A percentile compares a stretch with the other conserved stretches of the same genome.
phyloP scores from a whole-genome alignment of 768 basidiomycete genomes.

The Mycena galopus region DNA sequence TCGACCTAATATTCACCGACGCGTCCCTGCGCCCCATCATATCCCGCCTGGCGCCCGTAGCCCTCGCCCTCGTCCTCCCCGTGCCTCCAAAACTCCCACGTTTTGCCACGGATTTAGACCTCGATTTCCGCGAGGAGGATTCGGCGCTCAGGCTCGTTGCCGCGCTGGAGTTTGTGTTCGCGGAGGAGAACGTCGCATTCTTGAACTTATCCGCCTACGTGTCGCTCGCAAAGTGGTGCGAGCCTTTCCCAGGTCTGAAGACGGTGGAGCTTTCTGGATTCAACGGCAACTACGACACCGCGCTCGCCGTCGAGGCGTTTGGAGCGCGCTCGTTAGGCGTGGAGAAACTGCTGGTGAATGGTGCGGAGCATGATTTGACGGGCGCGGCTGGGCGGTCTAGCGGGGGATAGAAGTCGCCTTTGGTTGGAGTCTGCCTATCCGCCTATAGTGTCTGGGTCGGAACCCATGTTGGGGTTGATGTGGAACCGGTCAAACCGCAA shows the following conservation, averaged over 20 bases:
- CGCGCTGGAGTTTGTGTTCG: constrained; percentile 29
- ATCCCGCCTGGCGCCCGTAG: constrained; percentile 19
- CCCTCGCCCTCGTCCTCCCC: constrained; percentile 26
- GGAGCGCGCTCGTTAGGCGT: neutral
- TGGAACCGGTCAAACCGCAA: too few relatives aligned
- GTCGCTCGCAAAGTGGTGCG: constrained; percentile 19
- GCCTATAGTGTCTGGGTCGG: too few relatives aligned
- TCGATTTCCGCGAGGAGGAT: constrained; percentile 20
- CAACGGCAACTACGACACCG: neutral
- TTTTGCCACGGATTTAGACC: neutral
- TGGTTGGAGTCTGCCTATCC: too few relatives aligned
- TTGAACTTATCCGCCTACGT: constrained; percentile 12
- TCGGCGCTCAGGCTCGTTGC: constrained; percentile 22
- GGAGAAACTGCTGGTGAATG: constrained; percentile 15
- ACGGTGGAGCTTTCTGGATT: constrained; percentile 24
- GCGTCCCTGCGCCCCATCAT: constrained; percentile 17
- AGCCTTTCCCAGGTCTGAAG: constrained; percentile 24
- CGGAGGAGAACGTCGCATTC: constrained; percentile 1
- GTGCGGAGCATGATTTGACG: constrained; percentile 4
- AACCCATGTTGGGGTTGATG: too few relatives aligned
- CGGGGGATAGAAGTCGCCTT: too few relatives aligned
- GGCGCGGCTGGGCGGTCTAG: neutral
- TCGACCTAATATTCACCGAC: constrained; percentile 26
- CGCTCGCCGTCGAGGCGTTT: constrained; percentile 9
- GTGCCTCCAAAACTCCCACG: constrained; percentile 14